Percentiles rank a stretch among this genome's conserved stretches.
Conservation (phyloP, 495 filamentous ascomycete genomes). For the Niebla homalea region DNA sequence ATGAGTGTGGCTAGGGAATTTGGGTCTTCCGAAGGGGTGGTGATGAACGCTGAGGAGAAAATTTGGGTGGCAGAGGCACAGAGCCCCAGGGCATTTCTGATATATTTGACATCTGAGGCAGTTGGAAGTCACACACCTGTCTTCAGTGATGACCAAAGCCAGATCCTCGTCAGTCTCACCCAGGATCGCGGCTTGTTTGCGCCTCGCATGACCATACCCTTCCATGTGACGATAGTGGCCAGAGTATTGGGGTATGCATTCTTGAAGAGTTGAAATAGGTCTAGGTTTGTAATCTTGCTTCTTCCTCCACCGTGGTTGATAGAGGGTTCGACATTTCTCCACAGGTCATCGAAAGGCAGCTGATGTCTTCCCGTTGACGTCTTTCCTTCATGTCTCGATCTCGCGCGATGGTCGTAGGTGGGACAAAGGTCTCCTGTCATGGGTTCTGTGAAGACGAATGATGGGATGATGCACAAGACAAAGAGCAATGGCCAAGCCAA, state of each 20-base stretch:
- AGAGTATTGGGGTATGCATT: constrained; percentile 56
- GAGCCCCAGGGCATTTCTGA: constrained; percentile 53
- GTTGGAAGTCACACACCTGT: constrained; percentile 26
- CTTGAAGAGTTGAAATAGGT: constrained; percentile 50
- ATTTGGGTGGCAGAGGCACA: constrained; percentile 56
- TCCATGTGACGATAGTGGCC: constrained; percentile 55
- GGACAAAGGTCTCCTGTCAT: constrained; percentile 16
- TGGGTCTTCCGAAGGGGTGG: constrained; percentile 35
- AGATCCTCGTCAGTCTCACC: constrained; percentile 43
- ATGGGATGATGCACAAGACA: too few relatives aligned
- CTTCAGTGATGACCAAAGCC: constrained; percentile 50
- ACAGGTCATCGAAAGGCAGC: constrained; percentile 45
- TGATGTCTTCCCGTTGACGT: constrained; percentile 27
- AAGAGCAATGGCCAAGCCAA: too few relatives aligned
- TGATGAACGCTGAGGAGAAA: constrained; percentile 45
- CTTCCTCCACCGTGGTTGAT: constrained; percentile 39
- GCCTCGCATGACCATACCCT: constrained; percentile 38
- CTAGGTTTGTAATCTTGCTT: constrained; percentile 43
- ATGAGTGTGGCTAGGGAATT: constrained; percentile 45
- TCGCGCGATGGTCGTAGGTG: constrained; percentile 24
- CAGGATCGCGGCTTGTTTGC: constrained; percentile 13
- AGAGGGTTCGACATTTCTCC: constrained; percentile 48
- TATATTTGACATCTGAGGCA: neutral
- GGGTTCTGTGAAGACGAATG: neutral
- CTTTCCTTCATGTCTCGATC: constrained; percentile 19